Base-by-base conservation (phyloP, 2,329 filamentous ascomycete genomes). In the Verticillium nubilum region DNA sequence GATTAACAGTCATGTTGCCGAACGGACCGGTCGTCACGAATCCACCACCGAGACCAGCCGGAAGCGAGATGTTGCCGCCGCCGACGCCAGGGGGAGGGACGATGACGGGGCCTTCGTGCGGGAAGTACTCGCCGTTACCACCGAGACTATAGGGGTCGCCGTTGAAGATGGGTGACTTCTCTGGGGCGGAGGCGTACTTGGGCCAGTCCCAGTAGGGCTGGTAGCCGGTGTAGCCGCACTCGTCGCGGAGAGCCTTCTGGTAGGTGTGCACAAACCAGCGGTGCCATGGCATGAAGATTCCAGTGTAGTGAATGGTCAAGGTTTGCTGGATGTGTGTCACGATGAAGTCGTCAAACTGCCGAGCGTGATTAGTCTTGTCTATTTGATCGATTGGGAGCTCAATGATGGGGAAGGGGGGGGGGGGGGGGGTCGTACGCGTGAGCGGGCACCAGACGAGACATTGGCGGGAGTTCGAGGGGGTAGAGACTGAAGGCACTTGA, bases 81-180 rank as follows among this genome's bases (percentile, higher is more conserved):
- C 68, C 66, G 53, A 69, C 64, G 35, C 66, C 64, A 3, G 66
- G 60, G 3, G 67, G 67, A 10, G 69, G 69, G 0, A 62, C 63
- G 56, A 70, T 70, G 10, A 70, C 62, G 13, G 69, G 67, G 17
- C 71, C 71, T 0, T 69, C 61, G 52, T 73, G 69, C 7, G 69
- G 66, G 47, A 72, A 63, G 62, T 67, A 70, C 57, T 72, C 68
- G 25, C 80, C 79, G 59, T 83, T 77, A 15, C 78, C 78, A 13
- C 76, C 75, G 70, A 81, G 66, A 57, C 72, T 76, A 61, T 74
- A 78, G 1, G 70, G 71, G 60, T 76, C 75, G 58, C 82, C 82
- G 63, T 82, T 78, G 64, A 86, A 83, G 50, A 83, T 67, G 26
- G 80, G 78, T 0, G 80, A 83, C 60, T 76, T 71, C 52, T 68